These are phyloP conservation scores for Hymenoscyphus fraxineus DNA, from an alignment of 2,329 filamentous ascomycete species.

Conservation along the genomic window DNA sequence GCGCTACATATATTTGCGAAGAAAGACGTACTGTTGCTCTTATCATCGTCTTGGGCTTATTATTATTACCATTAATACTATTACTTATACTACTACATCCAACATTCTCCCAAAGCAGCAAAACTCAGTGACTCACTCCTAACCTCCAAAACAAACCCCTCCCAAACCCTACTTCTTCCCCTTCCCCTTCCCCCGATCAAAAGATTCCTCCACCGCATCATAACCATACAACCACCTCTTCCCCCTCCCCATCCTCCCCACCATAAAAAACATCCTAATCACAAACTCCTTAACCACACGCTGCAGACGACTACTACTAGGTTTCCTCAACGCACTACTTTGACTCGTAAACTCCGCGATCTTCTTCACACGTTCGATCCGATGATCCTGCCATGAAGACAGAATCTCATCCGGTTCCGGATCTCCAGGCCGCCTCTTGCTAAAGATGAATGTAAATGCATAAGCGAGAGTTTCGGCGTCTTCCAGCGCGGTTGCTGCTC, in stretches of 20 bases:
- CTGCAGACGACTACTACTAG: neutral
- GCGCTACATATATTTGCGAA: too few species aligned
- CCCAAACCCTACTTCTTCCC: too few species aligned
- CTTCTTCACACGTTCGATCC: constrained; percentile 1
- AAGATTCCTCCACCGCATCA: constrained; percentile 1
- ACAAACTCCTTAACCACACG: neutral
- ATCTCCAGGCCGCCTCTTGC: neutral
- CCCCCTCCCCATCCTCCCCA: neutral
- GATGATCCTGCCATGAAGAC: neutral
- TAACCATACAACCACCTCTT: neutral
- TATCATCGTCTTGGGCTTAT: too few species aligned
- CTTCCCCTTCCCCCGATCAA: neutral
- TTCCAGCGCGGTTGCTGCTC: constrained; percentile 44
- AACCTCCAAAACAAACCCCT: too few species aligned
- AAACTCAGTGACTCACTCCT: too few species aligned
- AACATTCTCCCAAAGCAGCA: too few species aligned
- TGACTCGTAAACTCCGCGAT: constrained; percentile 4
- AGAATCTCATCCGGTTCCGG: neutral
- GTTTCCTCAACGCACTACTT: constrained; percentile 1
- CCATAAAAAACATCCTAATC: neutral
- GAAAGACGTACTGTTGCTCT: too few species aligned
- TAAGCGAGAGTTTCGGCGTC: constrained; percentile 42
- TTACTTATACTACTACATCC: too few species aligned
- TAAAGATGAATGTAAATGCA: constrained; percentile 3
- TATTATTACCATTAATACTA: too few species aligned